phyloP scores from a whole-genome alignment of 495 filamentous ascomycete genomes.

The Hypoxylon perforatum region DNA sequence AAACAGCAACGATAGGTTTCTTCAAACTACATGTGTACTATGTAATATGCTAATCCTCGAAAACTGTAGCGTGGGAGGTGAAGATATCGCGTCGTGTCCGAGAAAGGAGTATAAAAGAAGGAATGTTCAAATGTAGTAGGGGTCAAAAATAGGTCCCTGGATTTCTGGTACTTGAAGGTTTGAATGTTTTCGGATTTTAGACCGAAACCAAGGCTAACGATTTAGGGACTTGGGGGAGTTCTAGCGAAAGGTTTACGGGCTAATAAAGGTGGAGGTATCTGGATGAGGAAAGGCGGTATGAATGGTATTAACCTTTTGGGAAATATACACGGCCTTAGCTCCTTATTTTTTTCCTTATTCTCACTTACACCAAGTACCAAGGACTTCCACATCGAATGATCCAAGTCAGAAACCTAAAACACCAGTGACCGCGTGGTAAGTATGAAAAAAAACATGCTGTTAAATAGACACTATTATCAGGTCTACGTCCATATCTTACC shows the following conservation, averaged over 20 bases:
- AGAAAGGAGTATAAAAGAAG: background rate
- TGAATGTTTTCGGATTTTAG: constrained; percentile 11
- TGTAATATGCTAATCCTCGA: constrained; percentile 6
- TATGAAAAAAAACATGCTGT: no score
- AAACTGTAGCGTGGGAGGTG: background rate
- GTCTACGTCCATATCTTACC: background rate
- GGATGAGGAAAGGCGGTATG: constrained; percentile 27
- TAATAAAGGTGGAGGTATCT: constrained; percentile 26
- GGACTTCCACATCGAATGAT: no score
- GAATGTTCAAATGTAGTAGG: constrained; percentile 6
- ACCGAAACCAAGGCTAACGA: constrained; percentile 7
- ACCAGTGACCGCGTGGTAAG: no score
- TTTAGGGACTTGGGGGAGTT: constrained; percentile 1
- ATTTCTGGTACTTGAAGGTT: constrained; percentile 16
- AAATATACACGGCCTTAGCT: constrained; percentile 18
- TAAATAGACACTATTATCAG: no score
- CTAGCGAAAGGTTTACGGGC: constrained; percentile 24
- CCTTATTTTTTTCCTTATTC: background rate
- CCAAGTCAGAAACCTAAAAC: no score
- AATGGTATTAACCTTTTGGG: constrained; percentile 13
- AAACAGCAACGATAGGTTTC: background rate
- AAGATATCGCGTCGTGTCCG: background rate
- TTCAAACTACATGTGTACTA: no score
- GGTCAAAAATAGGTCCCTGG: constrained; percentile 26
- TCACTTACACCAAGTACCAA: no score